A percentile compares a stretch with the other conserved stretches of the same genome.
Conservation (phyloP, 2,329 filamentous ascomycete species). For the Sclerotinia glacialis region DNA sequence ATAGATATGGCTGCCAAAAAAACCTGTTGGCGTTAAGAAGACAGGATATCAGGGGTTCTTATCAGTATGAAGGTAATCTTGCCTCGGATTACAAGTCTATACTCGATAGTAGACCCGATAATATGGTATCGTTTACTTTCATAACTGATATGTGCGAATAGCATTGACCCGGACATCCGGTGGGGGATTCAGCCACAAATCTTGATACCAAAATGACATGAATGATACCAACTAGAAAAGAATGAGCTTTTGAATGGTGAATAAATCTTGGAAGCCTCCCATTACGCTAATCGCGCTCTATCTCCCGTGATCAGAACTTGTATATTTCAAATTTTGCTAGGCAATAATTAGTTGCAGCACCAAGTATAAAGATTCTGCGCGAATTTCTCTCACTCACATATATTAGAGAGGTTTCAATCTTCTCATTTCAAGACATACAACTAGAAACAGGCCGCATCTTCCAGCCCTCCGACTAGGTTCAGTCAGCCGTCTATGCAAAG, state of each 20-base stretch:
- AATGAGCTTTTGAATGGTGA: neutral
- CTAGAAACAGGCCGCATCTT: neutral
- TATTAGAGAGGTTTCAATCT: neutral
- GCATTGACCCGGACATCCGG: slow-evolving; percentile 17
- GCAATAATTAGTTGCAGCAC: neutral
- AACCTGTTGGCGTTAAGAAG: neutral
- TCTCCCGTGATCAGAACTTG: neutral
- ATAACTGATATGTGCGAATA: neutral
- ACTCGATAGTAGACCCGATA: neutral
- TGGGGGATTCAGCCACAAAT: slow-evolving; percentile 17
- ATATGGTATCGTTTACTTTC: neutral
- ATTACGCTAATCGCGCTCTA: neutral
- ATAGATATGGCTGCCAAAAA: neutral
- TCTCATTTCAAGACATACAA: neutral
- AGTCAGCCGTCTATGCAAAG: slow-evolving; percentile 20
- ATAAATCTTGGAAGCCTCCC: neutral
- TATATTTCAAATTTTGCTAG: neutral
- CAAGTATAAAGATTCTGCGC: neutral
- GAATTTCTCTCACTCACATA: neutral
- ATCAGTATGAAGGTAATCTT: no score
- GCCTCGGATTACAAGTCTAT: slow-evolving; percentile 42
- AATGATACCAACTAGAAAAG: neutral
- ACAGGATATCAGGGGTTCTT: neutral
- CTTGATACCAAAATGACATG: neutral
- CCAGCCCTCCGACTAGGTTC: neutral